phyloP scores from a whole-genome alignment of 2,329 filamentous ascomycete species.

The Byssochlamys sp. region DNA sequence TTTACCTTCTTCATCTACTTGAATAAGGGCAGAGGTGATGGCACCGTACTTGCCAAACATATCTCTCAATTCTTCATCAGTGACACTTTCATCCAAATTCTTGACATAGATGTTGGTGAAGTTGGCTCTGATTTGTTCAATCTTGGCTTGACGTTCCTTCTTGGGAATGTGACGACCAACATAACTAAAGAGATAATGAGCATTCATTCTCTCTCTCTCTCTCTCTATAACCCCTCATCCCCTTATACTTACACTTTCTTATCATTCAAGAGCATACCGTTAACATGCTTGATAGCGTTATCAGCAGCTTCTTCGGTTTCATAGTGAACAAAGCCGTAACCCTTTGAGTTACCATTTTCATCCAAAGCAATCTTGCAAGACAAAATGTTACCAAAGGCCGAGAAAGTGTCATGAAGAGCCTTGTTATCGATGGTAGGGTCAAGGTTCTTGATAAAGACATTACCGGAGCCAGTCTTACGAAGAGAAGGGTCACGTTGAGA shows the following conservation, averaged over 20 bases:
- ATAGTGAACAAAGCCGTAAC: slow-evolving; percentile 98
- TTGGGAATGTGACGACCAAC: slow-evolving; percentile 98
- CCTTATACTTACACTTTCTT: too few species aligned
- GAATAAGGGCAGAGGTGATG: slow-evolving; percentile 89
- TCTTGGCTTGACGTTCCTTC: slow-evolving; percentile 99
- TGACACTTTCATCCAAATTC: slow-evolving; percentile 78
- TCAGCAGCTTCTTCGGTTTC: slow-evolving; percentile 95
- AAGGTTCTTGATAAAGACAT: slow-evolving; percentile 99
- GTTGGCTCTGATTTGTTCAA: slow-evolving; percentile 99
- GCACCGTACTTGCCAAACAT: slow-evolving; percentile 88
- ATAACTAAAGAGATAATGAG: too few species aligned
- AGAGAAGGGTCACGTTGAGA: slow-evolving; percentile 97
- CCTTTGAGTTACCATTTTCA: slow-evolving; percentile 92
- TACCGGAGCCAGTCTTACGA: slow-evolving; percentile 97
- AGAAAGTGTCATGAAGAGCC: slow-evolving; percentile 97
- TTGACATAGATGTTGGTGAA: slow-evolving; percentile 99
- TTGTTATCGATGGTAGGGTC: slow-evolving; percentile 99
- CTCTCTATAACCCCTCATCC: too few species aligned
- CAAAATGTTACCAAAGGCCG: slow-evolving; percentile 96
- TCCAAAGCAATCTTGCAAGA: slow-evolving; percentile 99
- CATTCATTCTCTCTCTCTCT: too few species aligned
- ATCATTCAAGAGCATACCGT: slow-evolving; percentile 98
- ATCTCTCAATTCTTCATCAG: slow-evolving; percentile 86
- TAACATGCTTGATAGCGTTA: slow-evolving; percentile 98
- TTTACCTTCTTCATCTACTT: slow-evolving; percentile 80